A percentile compares a stretch with the other conserved stretches of the same genome.
These are phyloP conservation scores for Sugiyamaella japonica DNA, from an alignment of 1,139 yeast genomes.

Conservation along the genomic window DNA sequence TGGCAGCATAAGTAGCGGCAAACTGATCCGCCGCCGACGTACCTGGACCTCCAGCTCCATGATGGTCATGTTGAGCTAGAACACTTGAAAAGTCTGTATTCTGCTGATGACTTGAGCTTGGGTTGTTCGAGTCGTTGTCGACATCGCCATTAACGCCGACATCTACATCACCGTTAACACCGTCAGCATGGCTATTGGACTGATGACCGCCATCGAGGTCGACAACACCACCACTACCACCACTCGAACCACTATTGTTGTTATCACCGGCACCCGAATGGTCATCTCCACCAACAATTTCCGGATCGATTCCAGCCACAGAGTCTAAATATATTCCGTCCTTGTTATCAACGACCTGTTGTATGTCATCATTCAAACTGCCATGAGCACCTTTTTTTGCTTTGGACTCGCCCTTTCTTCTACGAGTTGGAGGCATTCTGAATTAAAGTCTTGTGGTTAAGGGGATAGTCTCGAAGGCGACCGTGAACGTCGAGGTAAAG, in stretches of 20 bases:
- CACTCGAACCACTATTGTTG: neutral
- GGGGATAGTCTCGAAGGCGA: neutral
- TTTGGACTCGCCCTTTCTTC: conserved; percentile 16
- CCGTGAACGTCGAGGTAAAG: neutral
- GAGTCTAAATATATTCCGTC: conserved; percentile 21
- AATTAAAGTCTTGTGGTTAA: neutral
- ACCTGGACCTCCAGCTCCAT: conserved; percentile 12
- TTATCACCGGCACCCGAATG: conserved; percentile 1
- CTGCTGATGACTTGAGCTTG: neutral
- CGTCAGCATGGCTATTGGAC: neutral
- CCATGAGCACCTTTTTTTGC: conserved; percentile 8
- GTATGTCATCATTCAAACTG: conserved; percentile 7
- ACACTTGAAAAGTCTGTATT: conserved; percentile 2
- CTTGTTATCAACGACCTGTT: conserved; percentile 12
- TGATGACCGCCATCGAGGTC: neutral
- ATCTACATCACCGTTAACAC: conserved; percentile 7
- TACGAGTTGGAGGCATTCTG: neutral
- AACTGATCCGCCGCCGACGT: conserved; percentile 14
- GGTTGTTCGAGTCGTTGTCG: conserved; percentile 1
- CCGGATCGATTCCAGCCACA: conserved; percentile 39
- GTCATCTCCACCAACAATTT: conserved; percentile 28
- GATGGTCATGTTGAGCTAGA: conserved; percentile 7
- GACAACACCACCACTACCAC: conserved; percentile 6
- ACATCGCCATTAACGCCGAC: conserved; percentile 9
- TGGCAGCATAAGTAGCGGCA: conserved; percentile 13